Evolutionary conservation across 1,284 basidiomycete genomes (phyloP).

Genomic region (Thelephora terrestris): DNA sequence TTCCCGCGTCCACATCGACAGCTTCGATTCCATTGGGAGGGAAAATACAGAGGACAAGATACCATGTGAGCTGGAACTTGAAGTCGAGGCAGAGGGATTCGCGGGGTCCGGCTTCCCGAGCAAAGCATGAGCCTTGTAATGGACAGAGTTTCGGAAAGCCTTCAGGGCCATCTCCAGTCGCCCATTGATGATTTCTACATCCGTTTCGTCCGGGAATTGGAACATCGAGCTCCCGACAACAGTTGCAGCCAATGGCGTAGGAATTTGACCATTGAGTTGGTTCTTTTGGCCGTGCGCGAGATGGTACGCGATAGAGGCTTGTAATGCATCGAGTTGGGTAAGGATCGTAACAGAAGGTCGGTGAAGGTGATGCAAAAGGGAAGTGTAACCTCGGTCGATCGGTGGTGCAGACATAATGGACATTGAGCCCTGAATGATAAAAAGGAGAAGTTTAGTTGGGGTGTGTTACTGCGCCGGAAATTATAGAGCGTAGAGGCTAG

Average conservation of each 20-base stretch:
- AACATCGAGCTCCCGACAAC: conserved; percentile 54
- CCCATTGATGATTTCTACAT: background rate
- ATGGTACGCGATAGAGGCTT: conserved; percentile 53
- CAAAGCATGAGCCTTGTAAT: background rate
- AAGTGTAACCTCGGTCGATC: conserved; percentile 35
- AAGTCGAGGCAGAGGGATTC: conserved; percentile 23
- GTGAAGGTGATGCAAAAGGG: conserved; percentile 49
- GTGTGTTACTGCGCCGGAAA: too few relatives aligned
- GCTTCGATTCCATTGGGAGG: conserved; percentile 27
- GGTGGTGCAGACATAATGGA: background rate
- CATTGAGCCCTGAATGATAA: too few relatives aligned
- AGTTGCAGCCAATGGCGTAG: conserved; percentile 58
- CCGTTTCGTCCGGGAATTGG: conserved; percentile 23
- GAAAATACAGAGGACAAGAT: conserved; percentile 28
- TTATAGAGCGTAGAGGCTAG: too few relatives aligned
- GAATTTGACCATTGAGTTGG: conserved; percentile 24
- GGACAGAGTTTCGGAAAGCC: background rate
- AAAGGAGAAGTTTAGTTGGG: too few relatives aligned
- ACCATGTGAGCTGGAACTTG: conserved; percentile 29
- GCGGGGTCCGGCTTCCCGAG: background rate
- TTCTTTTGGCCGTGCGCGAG: conserved; percentile 34
- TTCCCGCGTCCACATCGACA: conserved; percentile 44
- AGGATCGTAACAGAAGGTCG: conserved; percentile 32
- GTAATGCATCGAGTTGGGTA: conserved; percentile 37
- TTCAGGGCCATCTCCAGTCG: background rate